Evolutionary conservation across 768 basidiomycete genomes (phyloP), one percentile per base, ranked within the genome.

Genomic region (Pisolithus marmoratus): DNA sequence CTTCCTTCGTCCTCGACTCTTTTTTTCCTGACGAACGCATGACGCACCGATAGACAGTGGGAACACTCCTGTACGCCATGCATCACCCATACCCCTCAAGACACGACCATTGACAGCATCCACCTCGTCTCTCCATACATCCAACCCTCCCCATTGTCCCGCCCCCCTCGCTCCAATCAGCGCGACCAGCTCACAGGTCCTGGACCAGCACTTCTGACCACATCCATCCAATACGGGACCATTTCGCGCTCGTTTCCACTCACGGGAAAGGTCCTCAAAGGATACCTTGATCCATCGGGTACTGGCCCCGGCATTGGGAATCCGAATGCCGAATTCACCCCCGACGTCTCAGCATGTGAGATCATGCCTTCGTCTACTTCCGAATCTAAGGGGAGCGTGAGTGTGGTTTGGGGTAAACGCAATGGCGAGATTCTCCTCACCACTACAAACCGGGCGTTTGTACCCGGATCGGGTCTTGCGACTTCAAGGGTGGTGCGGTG

Each of bases 241-340:
- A 82, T 90, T 31, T 74, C 85, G 1, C 85, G 90, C 27, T 90
- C 88, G 11, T 62, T 82, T 29, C 85, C 87, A 0, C 71, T 88
- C 24, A 83, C 74, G 2, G 87, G 87, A 44, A 85, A 80, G 59
- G 70, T 90, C 46, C 68, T 89, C 8, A 74, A 81, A 26, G 90
- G 89, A 0, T 87, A 76, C 58, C 72, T 91, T 8, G 81, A 87
- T 46, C 79, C 85, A 3, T 74, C 80, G 2, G 83, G 82, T 6
- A 72, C 76, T 9, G 76, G 78, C 9, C 56, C 81, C 17, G 83
- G 84, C 2, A 75, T 81, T 48, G 85, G 84, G 4, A 89, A 90
- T 58, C 87, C 85, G 4, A 88, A 89, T 57, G 77, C 78, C 12
- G 86, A 90, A 59, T 85, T 90, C 54, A 75, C 79, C 1, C 85